Evolutionary conservation across 176 grass and related monocot genomes (phyloP).

Genomic region (Bolboschoenus planiculmis): DNA sequence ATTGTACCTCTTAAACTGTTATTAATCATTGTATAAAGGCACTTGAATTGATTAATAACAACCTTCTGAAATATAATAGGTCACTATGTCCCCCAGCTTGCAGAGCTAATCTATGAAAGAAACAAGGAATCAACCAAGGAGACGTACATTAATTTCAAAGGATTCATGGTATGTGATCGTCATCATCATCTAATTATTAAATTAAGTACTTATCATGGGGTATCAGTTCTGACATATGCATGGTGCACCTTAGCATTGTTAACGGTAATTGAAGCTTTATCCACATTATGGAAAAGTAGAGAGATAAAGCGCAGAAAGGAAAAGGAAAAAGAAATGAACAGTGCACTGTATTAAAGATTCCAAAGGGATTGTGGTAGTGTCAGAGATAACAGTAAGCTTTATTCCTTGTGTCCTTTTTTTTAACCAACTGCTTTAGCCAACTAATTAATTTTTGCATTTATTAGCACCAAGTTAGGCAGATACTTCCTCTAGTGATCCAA

Average conservation of each 20-base stretch:
- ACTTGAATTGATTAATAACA: not conserved
- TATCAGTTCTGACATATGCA: conserved; percentile 6
- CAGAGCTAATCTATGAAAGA: conserved; percentile 78
- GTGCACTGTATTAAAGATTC: conserved; percentile 19
- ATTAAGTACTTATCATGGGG: not conserved
- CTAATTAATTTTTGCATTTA: not conserved
- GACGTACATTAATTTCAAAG: conserved; percentile 70
- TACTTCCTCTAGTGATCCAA: not conserved
- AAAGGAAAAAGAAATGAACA: conserved; percentile 16
- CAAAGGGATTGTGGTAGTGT: conserved; percentile 9
- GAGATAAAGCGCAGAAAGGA: conserved; percentile 33
- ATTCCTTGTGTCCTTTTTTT: conserved; percentile 2
- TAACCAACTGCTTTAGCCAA: not conserved
- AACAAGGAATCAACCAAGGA: conserved; percentile 50
- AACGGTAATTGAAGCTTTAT: conserved; percentile 22
- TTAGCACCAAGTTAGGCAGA: not conserved
- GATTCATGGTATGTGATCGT: conserved; percentile 68
- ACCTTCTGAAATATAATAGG: conserved; percentile 29
- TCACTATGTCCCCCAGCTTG: conserved; percentile 92
- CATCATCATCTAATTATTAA: conserved; percentile 16
- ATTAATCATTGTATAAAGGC: not conserved
- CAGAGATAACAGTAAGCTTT: not conserved
- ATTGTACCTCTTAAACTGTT: not conserved
- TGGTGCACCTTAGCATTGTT: conserved; percentile 4
- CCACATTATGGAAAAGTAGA: conserved; percentile 2